These are phyloP conservation scores for Diatrype stigma DNA, from an alignment of 2,329 filamentous ascomycete genomes.

Conservation along the genomic window DNA sequence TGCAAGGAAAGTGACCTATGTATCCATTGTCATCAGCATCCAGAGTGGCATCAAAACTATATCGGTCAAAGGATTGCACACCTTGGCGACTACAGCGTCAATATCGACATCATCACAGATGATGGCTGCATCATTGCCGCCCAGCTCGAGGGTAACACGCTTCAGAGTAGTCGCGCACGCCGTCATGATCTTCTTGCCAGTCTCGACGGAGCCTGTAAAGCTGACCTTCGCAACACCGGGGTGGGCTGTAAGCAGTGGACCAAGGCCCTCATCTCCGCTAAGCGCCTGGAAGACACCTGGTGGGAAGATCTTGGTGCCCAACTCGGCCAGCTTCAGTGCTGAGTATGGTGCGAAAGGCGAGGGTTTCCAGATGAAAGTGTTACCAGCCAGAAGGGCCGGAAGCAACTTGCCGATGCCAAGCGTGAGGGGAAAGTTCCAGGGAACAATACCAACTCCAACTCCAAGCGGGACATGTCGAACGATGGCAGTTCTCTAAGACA, in stretches of 20 bases:
- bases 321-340: constrained; percentile 44
- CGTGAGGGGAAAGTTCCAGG: constrained; percentile 56
- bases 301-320: constrained; percentile 41
- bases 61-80: too few species aligned
- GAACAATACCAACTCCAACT: constrained; percentile 43
- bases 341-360: constrained; percentile 46
- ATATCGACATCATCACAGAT: constrained; percentile 46
- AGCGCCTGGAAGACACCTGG: constrained; percentile 48
- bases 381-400: constrained; percentile 53
- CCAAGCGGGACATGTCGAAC: constrained; percentile 37
- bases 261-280: constrained; percentile 46
- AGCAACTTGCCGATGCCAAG: constrained; percentile 51
- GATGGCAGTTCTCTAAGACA: too few species aligned
- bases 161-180: constrained; percentile 44
- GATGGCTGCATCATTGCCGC: constrained; percentile 48
- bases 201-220: constrained; percentile 49
- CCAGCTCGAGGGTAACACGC: constrained; percentile 43
- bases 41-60: too few species aligned
- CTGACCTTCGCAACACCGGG: constrained; percentile 47
- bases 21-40: too few species aligned
- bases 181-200: constrained; percentile 43
- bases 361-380: constrained; percentile 52
- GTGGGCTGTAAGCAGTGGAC: constrained; percentile 44
- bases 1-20: too few species aligned
- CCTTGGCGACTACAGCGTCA: constrained; percentile 31